Conservation (phyloP, 1,139 yeast genomes). For the Yamadazyma spencermartinsiae region DNA sequence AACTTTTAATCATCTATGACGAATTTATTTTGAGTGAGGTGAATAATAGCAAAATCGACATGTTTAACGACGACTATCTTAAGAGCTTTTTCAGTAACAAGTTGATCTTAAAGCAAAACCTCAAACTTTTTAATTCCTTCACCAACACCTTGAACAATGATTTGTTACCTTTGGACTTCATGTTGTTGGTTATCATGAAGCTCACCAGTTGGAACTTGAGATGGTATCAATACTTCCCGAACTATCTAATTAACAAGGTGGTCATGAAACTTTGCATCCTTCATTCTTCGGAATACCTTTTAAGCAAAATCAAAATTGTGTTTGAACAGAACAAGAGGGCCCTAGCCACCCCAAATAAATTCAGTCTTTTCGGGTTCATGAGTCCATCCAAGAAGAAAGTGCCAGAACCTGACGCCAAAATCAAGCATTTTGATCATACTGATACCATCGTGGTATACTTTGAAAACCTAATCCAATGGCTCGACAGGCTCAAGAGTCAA, state of each 20-base stretch:
- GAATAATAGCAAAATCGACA: slow-evolving; percentile 31
- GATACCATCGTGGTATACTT: slow-evolving; percentile 40
- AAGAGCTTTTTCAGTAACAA: slow-evolving; percentile 33
- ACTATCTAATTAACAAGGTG: slow-evolving; percentile 29
- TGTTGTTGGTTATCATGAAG: slow-evolving; percentile 35
- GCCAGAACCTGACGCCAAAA: slow-evolving; percentile 17
- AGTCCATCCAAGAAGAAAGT: slow-evolving; percentile 13
- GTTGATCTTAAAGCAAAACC: slow-evolving; percentile 31
- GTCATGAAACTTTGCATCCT: slow-evolving; percentile 30
- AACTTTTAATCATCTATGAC: slow-evolving; percentile 40
- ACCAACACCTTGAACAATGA: slow-evolving; percentile 20
- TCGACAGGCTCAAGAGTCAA: slow-evolving; percentile 18
- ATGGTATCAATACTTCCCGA: slow-evolving; percentile 44
- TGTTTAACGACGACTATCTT: slow-evolving; percentile 31
- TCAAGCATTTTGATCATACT: slow-evolving; percentile 24
- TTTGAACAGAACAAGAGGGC: slow-evolving; percentile 34
- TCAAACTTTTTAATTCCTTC: slow-evolving; percentile 24
- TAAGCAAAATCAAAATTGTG: slow-evolving; percentile 33
- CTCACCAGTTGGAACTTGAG: slow-evolving; percentile 41
- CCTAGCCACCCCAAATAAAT: slow-evolving; percentile 8
- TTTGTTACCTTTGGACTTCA: slow-evolving; percentile 35
- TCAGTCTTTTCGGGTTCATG: not conserved
- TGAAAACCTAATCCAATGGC: slow-evolving; percentile 32
- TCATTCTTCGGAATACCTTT: slow-evolving; percentile 34
- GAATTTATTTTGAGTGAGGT: slow-evolving; percentile 42